Conservation (phyloP, 2,329 filamentous ascomycete genomes). For the Hymenoscyphus infarciens region DNA sequence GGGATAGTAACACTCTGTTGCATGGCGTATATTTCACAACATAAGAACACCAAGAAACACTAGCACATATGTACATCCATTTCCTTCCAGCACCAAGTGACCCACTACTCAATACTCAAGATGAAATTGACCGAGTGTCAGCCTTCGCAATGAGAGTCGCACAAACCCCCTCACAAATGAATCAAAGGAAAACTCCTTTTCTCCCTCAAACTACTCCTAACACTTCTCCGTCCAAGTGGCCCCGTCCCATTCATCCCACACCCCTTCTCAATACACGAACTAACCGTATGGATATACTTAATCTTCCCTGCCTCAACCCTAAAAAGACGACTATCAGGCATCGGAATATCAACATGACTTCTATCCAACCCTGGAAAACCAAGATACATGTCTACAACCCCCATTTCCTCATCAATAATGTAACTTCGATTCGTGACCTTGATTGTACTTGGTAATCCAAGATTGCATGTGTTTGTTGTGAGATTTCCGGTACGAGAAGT, state of each 20-base stretch:
- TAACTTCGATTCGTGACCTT: slow-evolving; percentile 15
- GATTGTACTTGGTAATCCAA: slow-evolving; percentile 10
- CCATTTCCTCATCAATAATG: slow-evolving; percentile 22
- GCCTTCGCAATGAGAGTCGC: too few species aligned
- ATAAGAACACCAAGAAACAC: too few species aligned
- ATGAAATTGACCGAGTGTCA: too few species aligned
- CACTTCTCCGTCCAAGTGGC: neutral
- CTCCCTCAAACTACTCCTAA: neutral
- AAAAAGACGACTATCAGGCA: slow-evolving; percentile 20
- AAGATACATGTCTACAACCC: slow-evolving; percentile 20
- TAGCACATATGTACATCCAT: too few species aligned
- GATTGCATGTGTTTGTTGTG: slow-evolving; percentile 15
- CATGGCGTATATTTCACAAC: too few species aligned
- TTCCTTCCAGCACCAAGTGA: too few species aligned
- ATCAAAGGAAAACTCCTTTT: neutral
- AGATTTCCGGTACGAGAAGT: neutral
- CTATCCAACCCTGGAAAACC: slow-evolving; percentile 13
- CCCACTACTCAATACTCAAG: too few species aligned
- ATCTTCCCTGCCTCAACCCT: slow-evolving; percentile 18
- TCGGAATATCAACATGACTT: slow-evolving; percentile 10
- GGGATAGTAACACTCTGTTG: too few species aligned
- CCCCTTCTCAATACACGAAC: slow-evolving; percentile 12
- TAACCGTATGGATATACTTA: slow-evolving; percentile 20
- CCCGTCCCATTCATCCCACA: slow-evolving; percentile 18
- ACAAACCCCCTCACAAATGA: neutral